These are phyloP conservation scores for Aspergillus texensis DNA, from an alignment of 2,329 filamentous ascomycete genomes.

Conservation along the genomic window DNA sequence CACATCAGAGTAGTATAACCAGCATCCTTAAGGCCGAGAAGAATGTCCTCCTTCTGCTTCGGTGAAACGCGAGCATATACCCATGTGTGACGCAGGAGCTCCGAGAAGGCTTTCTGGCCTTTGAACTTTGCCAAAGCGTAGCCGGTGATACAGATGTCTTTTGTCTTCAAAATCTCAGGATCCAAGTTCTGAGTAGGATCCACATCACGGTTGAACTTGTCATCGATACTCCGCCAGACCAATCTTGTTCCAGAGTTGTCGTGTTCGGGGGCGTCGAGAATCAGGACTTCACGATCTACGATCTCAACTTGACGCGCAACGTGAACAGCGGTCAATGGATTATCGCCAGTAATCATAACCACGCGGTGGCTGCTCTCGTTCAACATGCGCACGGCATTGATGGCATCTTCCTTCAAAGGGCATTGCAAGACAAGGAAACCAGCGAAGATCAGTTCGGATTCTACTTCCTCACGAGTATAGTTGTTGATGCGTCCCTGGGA, in stretches of 20 bases:
- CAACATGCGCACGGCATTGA: conserved; percentile 91
- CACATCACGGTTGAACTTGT: conserved; percentile 81
- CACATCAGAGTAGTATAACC: conserved; percentile 99
- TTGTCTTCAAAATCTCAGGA: conserved; percentile 74
- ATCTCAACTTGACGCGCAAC: conserved; percentile 96
- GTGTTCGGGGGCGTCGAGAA: conserved; percentile 91
- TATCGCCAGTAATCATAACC: conserved; percentile 99
- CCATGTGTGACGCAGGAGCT: conserved; percentile 87
- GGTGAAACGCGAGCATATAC: conserved; percentile 98
- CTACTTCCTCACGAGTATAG: conserved; percentile 88
- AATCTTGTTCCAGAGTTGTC: conserved; percentile 78
- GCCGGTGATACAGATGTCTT: conserved; percentile 94
- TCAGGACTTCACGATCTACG: conserved; percentile 91
- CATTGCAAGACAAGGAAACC: conserved; percentile 95
- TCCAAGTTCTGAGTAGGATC: conserved; percentile 82
- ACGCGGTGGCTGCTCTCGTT: conserved; percentile 98
- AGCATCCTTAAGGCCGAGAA: conserved; percentile 93
- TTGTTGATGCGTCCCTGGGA: conserved; percentile 87
- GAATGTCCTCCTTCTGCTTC: conserved; percentile 97
- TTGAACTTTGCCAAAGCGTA: conserved; percentile 91
- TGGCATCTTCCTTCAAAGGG: conserved; percentile 93
- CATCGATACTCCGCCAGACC: conserved; percentile 94
- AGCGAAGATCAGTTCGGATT: conserved; percentile 81
- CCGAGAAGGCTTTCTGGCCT: conserved; percentile 72
- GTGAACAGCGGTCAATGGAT: conserved; percentile 93